Percentiles rank a stretch among this genome's conserved stretches.
These are phyloP conservation scores for Glarea lozoyensis DNA, from an alignment of 495 filamentous ascomycete species.

Conservation along the genomic window DNA sequence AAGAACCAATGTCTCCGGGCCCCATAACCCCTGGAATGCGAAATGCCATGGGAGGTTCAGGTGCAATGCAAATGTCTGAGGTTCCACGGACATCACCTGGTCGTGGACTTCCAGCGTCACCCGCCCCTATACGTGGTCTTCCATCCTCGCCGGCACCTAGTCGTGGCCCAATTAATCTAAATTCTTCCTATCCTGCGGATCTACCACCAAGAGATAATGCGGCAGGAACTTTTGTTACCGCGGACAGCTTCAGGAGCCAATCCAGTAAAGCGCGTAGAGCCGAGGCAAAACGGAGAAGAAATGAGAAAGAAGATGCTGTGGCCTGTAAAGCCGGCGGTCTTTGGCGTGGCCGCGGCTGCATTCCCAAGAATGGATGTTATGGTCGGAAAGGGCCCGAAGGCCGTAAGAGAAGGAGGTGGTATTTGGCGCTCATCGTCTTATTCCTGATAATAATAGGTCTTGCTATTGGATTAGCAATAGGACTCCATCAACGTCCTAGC, in stretches of 20 bases:
- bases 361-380: conserved; percentile 51
- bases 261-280: conserved; percentile 32
- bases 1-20: conserved; percentile 18
- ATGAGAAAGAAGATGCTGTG: conserved; percentile 54
- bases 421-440: conserved; percentile 39
- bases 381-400: conserved; percentile 54
- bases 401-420: conserved; percentile 53
- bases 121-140: too few relatives aligned
- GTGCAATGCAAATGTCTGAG: conserved; percentile 38
- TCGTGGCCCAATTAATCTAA: conserved; percentile 23
- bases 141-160: conserved; percentile 17
- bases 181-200: conserved; percentile 21
- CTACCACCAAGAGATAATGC: conserved; percentile 17
- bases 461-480: conserved; percentile 49
- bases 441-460: conserved; percentile 51
- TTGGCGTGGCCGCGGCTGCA: conserved; percentile 52
- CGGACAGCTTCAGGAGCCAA: conserved; percentile 17
- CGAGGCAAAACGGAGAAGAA: conserved; percentile 42
- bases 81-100: conserved; percentile 23
- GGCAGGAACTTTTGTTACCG: conserved; percentile 6
- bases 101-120: too few relatives aligned
- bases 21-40: conserved; percentile 23
- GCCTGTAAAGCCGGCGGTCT: conserved; percentile 44
- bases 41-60: conserved; percentile 29
- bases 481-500: conserved; percentile 40